These are phyloP conservation scores for Strigomonas galati DNA, from an alignment of 208 protist genomes.

Conservation along the genomic window DNA sequence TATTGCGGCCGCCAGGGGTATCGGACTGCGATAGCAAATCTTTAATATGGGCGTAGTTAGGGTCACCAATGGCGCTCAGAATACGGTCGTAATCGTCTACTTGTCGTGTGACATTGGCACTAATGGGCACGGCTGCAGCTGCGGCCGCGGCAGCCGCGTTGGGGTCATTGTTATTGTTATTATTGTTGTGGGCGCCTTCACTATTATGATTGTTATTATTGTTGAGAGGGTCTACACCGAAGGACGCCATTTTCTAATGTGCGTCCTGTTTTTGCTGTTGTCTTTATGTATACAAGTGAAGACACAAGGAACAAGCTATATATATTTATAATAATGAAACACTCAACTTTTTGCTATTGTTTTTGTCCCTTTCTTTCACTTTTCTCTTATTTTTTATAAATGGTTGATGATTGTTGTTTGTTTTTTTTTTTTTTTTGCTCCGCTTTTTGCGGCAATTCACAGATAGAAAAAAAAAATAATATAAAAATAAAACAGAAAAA, in stretches of 20 bases:
- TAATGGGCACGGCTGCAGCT: background rate
- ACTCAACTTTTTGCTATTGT: background rate
- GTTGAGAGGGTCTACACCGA: background rate
- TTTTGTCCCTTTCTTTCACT: no score
- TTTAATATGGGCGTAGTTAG: conserved; percentile 9
- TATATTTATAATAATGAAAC: background rate
- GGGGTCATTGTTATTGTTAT: conserved; percentile 1
- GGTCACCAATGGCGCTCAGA: conserved; percentile 21
- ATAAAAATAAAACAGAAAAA: conserved; percentile 18
- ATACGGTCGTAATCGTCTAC: conserved; percentile 7
- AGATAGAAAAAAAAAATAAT: conserved; percentile 6
- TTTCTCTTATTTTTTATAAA: no score
- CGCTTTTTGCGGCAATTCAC: background rate
- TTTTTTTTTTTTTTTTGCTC: background rate
- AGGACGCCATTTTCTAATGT: background rate
- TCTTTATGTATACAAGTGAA: no score
- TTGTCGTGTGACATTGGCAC: conserved; percentile 5
- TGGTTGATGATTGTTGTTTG: background rate
- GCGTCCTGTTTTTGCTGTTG: no score
- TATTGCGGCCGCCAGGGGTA: conserved; percentile 6
- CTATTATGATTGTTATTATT: background rate
- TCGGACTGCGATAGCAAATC: conserved; percentile 6
- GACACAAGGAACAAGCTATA: background rate
- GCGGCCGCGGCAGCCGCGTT: background rate
- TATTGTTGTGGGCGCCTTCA: background rate